Evolutionary conservation across 2,329 filamentous ascomycete genomes (phyloP), one percentile per base, ranked within the genome.

Genomic region (Aspergillus ibericus): DNA sequence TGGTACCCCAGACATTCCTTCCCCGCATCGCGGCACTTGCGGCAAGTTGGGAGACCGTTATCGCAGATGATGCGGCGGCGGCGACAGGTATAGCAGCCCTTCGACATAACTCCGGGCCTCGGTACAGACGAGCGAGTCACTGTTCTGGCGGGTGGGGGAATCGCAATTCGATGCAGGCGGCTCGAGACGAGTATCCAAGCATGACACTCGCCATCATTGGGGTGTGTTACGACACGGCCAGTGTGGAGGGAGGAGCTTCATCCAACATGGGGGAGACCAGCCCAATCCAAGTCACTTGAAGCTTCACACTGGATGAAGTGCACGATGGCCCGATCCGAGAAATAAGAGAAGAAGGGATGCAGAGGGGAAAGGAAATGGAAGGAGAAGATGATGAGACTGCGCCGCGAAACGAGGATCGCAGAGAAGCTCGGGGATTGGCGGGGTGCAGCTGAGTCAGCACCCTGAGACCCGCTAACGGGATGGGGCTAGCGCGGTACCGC

Each of bases 31-130:
- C 66, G 70, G 63, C 76, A 78, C 59, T 78, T 78, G 61, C 71
- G 71, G 65, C 76, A 78, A 40, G 72, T 74, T 32, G 76, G 76
- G 51, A 71, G 69, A 59, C 72, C 73, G 69, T 76, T 76, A 59
- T 78, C 76, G 70, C 76, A 78, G 55, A 72, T 76, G 34, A 78
- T 74, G 66, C 76, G 75, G 58, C 74, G 75, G 55, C 76, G 76
- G 58, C 76, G 75, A 64, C 76, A 78, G 59, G 76, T 78, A 65
- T 78, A 77, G 58, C 76, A 78, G 55, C 75, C 75, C 67, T 76
- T 75, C 52, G 69, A 72, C 75, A 77, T 77, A 67, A 59, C 59
- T 56, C 32, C 42, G 20, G n/a, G n/a, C n/a, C n/a, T n/a, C n/a
- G n/a, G n/a, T n/a, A n/a, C n/a, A n/a, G n/a, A n/a, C n/a, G n/a